phyloP scores from a whole-genome alignment of 202 grass and related monocot genomes.

The Hordeum pubiflorum region DNA sequence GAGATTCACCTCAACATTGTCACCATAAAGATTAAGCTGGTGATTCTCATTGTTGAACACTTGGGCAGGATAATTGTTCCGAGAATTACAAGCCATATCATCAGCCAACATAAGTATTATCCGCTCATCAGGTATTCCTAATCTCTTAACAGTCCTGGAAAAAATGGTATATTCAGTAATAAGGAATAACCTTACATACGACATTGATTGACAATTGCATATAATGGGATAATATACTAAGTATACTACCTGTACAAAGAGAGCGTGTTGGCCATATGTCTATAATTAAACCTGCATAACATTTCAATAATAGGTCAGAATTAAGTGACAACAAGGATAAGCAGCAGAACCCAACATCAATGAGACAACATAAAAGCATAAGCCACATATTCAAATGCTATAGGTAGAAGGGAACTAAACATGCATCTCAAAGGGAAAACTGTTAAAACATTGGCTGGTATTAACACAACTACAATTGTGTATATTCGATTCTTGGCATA shows the following conservation, averaged over 20 bases:
- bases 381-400: background rate
- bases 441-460: background rate
- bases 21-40: constrained; percentile 87
- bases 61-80: constrained; percentile 95
- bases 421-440: background rate
- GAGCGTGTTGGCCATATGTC: constrained; percentile 96
- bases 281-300: constrained; percentile 85
- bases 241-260: constrained; percentile 76
- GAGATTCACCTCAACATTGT: constrained; percentile 84
- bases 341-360: background rate
- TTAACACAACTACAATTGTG: background rate
- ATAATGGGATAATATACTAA: background rate
- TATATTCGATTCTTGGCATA: background rate
- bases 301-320: background rate
- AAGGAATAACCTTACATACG: constrained; percentile 15
- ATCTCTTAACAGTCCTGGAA: constrained; percentile 82
- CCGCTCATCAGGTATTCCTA: constrained; percentile 92
- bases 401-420: background rate
- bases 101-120: constrained; percentile 99
- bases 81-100: constrained; percentile 92
- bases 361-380: constrained; percentile 3
- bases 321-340: background rate
- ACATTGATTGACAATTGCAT: constrained; percentile 3
- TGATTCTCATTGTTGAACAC: constrained; percentile 99
- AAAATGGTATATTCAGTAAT: constrained; percentile 8